Conservation (phyloP, 116 monocot species). For the Papilionanthe hybrid region DNA sequence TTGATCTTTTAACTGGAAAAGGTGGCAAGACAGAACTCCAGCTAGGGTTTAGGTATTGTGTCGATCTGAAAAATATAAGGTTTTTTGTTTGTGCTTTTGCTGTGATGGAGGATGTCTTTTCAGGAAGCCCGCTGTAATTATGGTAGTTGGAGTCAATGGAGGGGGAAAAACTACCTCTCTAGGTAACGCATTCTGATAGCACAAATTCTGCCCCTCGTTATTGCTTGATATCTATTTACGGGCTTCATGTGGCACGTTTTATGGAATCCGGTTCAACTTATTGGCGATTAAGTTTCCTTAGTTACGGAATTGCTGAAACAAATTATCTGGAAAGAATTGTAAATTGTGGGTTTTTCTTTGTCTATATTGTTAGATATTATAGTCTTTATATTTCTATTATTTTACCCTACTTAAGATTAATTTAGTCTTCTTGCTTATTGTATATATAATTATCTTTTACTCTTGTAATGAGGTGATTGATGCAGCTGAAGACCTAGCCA, state of each 20-base stretch:
- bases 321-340: too few relatives aligned
- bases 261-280: background rate
- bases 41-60: conserved; percentile 63
- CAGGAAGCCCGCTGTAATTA: conserved; percentile 93
- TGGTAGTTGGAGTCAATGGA: conserved; percentile 97
- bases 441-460: too few relatives aligned
- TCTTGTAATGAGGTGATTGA: too few relatives aligned
- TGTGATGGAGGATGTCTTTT: background rate
- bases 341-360: too few relatives aligned
- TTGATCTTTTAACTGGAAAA: conserved; percentile 65
- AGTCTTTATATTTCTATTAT: too few relatives aligned
- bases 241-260: background rate
- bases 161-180: conserved; percentile 96
- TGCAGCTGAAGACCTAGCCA: too few relatives aligned
- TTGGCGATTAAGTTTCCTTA: too few relatives aligned
- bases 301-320: too few relatives aligned
- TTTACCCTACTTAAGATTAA: too few relatives aligned
- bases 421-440: too few relatives aligned
- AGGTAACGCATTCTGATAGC: conserved; percentile 42
- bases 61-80: background rate
- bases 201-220: background rate
- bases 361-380: too few relatives aligned
- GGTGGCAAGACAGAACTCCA: conserved; percentile 75
- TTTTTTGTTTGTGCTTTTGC: background rate
- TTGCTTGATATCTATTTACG: background rate